Percentiles rank a stretch among this genome's conserved stretches.
phyloP scores from a whole-genome alignment of 257 asterid genomes.

The Solanum sparsipilum region DNA sequence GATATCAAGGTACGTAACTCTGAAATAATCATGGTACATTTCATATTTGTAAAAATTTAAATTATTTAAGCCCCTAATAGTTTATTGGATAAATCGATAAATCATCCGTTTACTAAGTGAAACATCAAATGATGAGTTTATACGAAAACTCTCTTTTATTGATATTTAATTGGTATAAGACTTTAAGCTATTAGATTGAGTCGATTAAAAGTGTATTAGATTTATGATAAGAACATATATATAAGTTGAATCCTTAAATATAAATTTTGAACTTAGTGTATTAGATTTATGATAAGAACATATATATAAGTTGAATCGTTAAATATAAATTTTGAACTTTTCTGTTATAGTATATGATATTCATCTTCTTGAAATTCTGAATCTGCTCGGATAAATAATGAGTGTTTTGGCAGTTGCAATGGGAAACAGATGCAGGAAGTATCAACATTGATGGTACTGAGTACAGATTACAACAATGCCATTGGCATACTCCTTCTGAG shows the following conservation, averaged over 20 bases:
- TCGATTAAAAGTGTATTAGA: neutral
- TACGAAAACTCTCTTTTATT: too few species aligned
- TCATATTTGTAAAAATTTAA: neutral
- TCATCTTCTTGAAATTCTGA: neutral
- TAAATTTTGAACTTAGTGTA: neutral
- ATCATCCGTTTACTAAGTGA: accelerated
- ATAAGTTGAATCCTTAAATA: neutral
- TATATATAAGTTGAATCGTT: neutral
- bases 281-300: neutral
- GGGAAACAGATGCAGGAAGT: slow-evolving; percentile 62
- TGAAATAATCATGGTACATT: neutral
- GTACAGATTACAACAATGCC: slow-evolving; percentile 36
- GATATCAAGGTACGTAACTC: slow-evolving; percentile 39
- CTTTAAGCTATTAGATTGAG: neutral
- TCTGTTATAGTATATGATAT: neutral
- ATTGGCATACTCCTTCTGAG: slow-evolving; percentile 88
- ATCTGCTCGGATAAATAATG: neutral
- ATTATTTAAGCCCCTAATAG: neutral
- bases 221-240: neutral
- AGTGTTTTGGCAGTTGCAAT: slow-evolving; percentile 33
- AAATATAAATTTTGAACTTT: neutral
- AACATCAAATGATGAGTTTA: too few species aligned
- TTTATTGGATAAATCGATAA: neutral
- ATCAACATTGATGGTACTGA: slow-evolving; percentile 25
- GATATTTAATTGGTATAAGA: neutral